Percentiles rank a stretch among this genome's conserved stretches.
Conservation (phyloP, 306 rosid genomes). For the Mucuna pruriens region DNA sequence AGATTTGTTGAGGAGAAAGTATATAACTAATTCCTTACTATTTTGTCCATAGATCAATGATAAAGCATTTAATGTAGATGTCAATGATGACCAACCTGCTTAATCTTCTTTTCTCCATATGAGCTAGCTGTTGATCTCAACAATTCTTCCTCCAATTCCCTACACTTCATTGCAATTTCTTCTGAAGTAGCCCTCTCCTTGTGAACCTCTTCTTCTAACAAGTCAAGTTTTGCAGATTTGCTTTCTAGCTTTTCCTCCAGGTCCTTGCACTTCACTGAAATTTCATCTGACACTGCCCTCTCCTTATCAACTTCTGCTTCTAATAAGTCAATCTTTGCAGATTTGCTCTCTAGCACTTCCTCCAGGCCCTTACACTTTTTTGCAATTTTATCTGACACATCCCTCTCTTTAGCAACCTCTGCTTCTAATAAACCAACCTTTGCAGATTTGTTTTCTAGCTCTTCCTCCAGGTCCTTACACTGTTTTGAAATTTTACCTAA, state of each 20-base stretch:
- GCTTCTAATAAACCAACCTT: slow-evolving; percentile 60
- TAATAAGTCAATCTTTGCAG: slow-evolving; percentile 55
- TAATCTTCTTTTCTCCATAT: slow-evolving; percentile 65
- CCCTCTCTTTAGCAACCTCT: slow-evolving; percentile 59
- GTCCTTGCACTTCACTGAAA: slow-evolving; percentile 53
- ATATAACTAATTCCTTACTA: neutral
- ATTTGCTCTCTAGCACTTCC: slow-evolving; percentile 60
- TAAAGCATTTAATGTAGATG: slow-evolving; percentile 7
- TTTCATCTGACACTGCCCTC: slow-evolving; percentile 58
- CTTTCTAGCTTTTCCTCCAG: slow-evolving; percentile 63
- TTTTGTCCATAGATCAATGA: slow-evolving; percentile 23
- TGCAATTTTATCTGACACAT: slow-evolving; percentile 50
- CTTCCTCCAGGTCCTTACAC: slow-evolving; percentile 65
- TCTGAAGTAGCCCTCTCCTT: slow-evolving; percentile 53
- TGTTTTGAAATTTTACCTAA: slow-evolving; percentile 54
- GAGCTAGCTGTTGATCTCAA: slow-evolving; percentile 52
- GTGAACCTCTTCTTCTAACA: slow-evolving; percentile 61
- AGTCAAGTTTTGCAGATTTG: slow-evolving; percentile 45
- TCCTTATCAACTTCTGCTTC: slow-evolving; percentile 67
- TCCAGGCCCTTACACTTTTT: slow-evolving; percentile 53
- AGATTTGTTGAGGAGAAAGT: neutral
- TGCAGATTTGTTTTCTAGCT: slow-evolving; percentile 58
- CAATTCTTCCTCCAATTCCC: slow-evolving; percentile 51
- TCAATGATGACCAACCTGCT: slow-evolving; percentile 66
- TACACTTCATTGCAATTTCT: slow-evolving; percentile 40